Base-by-base conservation (phyloP, 371 early-diverging fungal species). In the Sporodiniella umbellata region DNA sequence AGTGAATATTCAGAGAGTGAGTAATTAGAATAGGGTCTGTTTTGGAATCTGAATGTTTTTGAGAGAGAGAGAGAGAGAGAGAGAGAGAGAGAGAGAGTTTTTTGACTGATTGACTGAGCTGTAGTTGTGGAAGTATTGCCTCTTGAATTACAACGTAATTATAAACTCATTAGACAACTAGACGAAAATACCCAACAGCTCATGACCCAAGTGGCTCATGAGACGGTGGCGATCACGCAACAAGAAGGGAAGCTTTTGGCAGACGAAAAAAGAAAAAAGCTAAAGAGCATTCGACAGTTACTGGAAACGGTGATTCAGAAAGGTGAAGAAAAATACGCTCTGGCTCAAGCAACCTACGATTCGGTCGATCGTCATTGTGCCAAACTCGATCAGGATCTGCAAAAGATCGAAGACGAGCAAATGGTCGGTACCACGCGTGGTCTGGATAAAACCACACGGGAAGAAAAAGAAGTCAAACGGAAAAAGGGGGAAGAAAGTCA, bases 331-430 rank as follows among this genome's bases (percentile, higher is more conserved):
- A 97, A 96, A 51, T 90, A 95, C 6, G 86, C 90, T 0, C 60
- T 97, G 8, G 95, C 96, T 1, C 86, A 88, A 26, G 89, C 94
- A 42, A 95, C 94, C 1, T 97, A 93, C 59, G 95, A 97, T 52
- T 78, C 89, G 53, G 96, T 94, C 72, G 98, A 97, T 61, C 80
- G 91, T 54, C 93, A 94, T 59, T 90, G 94, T 38, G 76, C 90
- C n/a, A 77, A 87, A 23, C 66, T 97, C 23, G 98, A 97, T 58
- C 90, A 90, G 25, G 96, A 95, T 53, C 54, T 97, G 59, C 76
- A 80, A 48, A 86, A 86, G 53, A 93, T 94, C 54, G 94, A 97
- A 58, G 94, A 94, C 49, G 89, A 90, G 51, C 88, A 92, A 60
- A 64, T 92, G 64, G 79, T 83, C 45, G 81, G 83, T 3, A 86